Base-by-base conservation (phyloP, 805 yeast species). In the Alloascoidea africana region DNA sequence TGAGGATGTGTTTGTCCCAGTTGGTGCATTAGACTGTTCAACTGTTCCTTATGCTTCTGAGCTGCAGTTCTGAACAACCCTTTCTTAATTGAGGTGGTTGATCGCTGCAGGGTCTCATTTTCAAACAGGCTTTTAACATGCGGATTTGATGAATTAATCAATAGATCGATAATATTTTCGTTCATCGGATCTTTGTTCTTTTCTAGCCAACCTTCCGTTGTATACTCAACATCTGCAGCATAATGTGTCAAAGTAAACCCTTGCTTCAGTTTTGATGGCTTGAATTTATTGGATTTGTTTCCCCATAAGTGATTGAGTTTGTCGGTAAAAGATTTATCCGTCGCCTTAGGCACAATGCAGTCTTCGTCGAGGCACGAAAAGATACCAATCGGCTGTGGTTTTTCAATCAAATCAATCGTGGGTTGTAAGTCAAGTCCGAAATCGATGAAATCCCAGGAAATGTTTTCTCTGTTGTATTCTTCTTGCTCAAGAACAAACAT, bases 401-500 rank as follows among this genome's bases (percentile, higher is more conserved):
- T 70, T 57, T 91, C 98, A 38, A 91, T 87, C 39, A 91, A 63
- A 48, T 87, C 94, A 37, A 91, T 91, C 0, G 98, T 89, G 17
- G 93, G 93, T 53, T 89, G 95, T 39, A 91, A 63, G 54, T 91
- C 96, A 42, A 78, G 81, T 13, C 98, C 98, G 58, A 86, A 91
- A 53, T 91, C 97, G 37, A 87, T 79, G 46, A 78, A 89, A 38
- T 73, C 66, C 98, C 98, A 91, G 55, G 85, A 78, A 52, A 91
- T 93, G 54, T 85, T 78, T 56, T 91, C 98, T 47, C 80, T 77
- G 35, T 84, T 85, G 51, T 91, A 91, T 52, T 91, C 96, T 48
- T 91, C 96, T 61, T 91, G 98, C 59, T 91, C 98, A 1, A 94
- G 83, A 50, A 89, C 93, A 58, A 91, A 73, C 44, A 96, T 91